Conservation (phyloP, 73 alveolate genomes). For the Effrenium voratum region DNA sequence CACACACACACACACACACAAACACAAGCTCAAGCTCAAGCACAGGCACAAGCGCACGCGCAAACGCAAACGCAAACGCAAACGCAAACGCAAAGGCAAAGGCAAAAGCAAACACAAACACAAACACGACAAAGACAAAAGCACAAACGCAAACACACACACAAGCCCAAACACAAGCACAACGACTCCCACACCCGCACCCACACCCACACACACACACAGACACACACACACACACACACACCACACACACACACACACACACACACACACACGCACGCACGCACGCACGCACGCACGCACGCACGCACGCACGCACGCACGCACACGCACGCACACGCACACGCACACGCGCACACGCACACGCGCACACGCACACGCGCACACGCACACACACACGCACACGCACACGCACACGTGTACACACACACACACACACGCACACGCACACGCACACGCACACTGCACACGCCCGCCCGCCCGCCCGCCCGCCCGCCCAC, state of each 20-base stretch:
- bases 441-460: not conserved
- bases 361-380: constrained; percentile 1
- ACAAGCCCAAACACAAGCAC: not conserved
- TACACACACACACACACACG: not conserved
- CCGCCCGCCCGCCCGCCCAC: not conserved
- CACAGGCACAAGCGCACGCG: too few relatives aligned
- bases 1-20: too few relatives aligned
- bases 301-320: constrained; percentile 64
- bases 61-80: too few relatives aligned
- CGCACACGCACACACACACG: constrained; percentile 26
- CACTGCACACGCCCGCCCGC: not conserved
- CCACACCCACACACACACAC: not conserved
- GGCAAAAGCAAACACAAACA: not conserved
- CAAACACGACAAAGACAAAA: not conserved
- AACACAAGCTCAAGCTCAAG: too few relatives aligned
- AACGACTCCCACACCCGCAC: not conserved
- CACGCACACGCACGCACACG: constrained; percentile 53
- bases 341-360: constrained; percentile 42
- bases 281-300: constrained; percentile 24
- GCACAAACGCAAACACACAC: not conserved
- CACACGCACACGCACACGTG: constrained; percentile 4
- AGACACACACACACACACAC: constrained; percentile 15
- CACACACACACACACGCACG: constrained; percentile 22
- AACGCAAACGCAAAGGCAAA: too few relatives aligned
- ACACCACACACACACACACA: constrained; percentile 8